phyloP scores from a whole-genome alignment of 2,329 filamentous ascomycete genomes.

The Fusarium sp. region DNA sequence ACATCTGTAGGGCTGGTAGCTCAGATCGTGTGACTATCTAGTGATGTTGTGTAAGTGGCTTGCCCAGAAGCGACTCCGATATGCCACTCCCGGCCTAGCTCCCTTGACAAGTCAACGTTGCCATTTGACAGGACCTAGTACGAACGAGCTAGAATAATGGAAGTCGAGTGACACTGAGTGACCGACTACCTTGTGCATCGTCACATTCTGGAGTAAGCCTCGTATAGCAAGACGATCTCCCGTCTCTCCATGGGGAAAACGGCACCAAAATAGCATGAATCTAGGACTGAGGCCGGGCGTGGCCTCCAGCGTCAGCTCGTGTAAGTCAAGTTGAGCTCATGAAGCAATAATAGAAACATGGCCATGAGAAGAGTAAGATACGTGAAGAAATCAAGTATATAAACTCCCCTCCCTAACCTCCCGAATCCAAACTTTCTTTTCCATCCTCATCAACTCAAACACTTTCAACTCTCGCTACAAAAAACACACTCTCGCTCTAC shows the following conservation, averaged over 20 bases:
- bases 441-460: constrained; percentile 22
- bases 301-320: constrained; percentile 19
- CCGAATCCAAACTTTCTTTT: background rate
- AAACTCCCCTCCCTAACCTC: background rate
- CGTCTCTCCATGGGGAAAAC: background rate
- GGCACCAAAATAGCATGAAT: constrained; percentile 1
- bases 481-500: constrained; percentile 15
- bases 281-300: background rate
- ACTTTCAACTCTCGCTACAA: constrained; percentile 15
- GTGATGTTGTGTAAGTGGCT: constrained; percentile 21
- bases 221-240: constrained; percentile 8
- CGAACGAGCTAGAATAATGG: background rate
- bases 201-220: constrained; percentile 2
- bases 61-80: background rate
- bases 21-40: constrained; percentile 24
- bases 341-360: constrained; percentile 21
- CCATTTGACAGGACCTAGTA: background rate
- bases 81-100: background rate
- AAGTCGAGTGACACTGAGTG: background rate
- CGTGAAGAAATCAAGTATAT: constrained; percentile 5
- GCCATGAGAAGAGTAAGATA: background rate
- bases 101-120: constrained; percentile 13
- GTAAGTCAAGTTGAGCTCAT: background rate
- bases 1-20: constrained; percentile 21
- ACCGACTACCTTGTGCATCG: background rate